Percentiles rank a stretch among this genome's conserved stretches.
Evolutionary conservation across 805 yeast genomes (phyloP).

Genomic region (Cyberlindnera americana): DNA sequence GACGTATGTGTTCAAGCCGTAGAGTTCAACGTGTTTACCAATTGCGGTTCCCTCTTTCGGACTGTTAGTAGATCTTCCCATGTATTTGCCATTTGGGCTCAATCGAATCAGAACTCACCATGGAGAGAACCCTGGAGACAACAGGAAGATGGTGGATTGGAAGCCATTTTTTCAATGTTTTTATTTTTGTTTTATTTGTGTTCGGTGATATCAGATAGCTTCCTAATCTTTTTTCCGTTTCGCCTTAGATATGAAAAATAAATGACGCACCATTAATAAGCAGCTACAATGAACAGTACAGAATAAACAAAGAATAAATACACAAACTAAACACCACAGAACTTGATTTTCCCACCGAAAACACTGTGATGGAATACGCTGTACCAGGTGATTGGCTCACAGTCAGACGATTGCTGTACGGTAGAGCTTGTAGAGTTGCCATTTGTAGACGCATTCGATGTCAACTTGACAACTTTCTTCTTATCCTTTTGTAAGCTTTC

Average conservation of each 20-base stretch:
- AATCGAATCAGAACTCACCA: constrained; percentile 27
- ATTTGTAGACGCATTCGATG: constrained; percentile 5
- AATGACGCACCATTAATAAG: no score
- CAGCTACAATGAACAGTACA: no score
- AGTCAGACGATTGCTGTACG: no score
- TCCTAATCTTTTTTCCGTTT: no score
- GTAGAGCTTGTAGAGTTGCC: constrained; percentile 1
- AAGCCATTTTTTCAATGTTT: constrained; percentile 34
- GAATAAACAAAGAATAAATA: no score
- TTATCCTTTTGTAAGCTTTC: constrained; percentile 3
- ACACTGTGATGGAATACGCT: constrained; percentile 48
- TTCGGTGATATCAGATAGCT: no score
- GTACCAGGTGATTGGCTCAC: constrained; percentile 50
- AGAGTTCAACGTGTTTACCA: constrained; percentile 41
- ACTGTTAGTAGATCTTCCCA: no score
- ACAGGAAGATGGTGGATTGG: constrained; percentile 42
- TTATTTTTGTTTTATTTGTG: no score
- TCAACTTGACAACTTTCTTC: constrained; percentile 1
- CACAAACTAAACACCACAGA: constrained; percentile 30
- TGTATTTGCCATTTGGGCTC: no score
- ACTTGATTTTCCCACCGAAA: constrained; percentile 43
- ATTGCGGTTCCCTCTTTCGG: constrained; percentile 40
- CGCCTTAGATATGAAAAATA: no score
- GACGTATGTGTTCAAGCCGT: constrained; percentile 44
- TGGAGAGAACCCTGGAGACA: constrained; percentile 12